Conservation (phyloP, 257 asterid species). For the Solanum neorickii region DNA sequence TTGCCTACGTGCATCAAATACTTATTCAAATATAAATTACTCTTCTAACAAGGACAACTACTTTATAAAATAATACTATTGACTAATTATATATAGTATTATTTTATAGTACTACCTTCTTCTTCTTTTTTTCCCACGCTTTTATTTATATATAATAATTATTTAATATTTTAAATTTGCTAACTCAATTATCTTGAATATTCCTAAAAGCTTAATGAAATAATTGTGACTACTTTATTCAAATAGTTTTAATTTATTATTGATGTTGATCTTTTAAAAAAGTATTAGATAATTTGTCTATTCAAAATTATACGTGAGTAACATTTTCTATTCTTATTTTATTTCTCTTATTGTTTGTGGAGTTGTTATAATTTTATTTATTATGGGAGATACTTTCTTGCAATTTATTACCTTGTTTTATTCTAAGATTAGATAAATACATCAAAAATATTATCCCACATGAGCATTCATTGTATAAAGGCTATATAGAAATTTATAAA, state of each 20-base stretch:
- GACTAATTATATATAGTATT: background rate
- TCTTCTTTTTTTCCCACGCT: background rate
- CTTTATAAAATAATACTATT: background rate
- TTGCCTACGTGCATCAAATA: background rate
- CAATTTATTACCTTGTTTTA: background rate
- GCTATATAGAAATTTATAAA: background rate
- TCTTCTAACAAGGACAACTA: background rate
- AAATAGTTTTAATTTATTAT: background rate
- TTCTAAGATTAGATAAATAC: background rate
- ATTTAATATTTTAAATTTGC: background rate
- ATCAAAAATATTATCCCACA: background rate
- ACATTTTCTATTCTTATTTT: background rate
- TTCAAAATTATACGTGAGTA: background rate
- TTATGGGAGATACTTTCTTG: background rate
- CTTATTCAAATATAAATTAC: background rate
- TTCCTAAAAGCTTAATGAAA: background rate
- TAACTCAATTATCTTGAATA: background rate
- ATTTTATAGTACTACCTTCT: background rate
- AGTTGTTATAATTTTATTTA: background rate
- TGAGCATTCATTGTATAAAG: background rate
- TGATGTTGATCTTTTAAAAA: background rate
- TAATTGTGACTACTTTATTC: background rate
- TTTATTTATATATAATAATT: background rate
- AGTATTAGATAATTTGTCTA: background rate
- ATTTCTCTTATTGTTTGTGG: background rate